Conservation (phyloP, 768 basidiomycete genomes). For the Tulasnella sp. region DNA sequence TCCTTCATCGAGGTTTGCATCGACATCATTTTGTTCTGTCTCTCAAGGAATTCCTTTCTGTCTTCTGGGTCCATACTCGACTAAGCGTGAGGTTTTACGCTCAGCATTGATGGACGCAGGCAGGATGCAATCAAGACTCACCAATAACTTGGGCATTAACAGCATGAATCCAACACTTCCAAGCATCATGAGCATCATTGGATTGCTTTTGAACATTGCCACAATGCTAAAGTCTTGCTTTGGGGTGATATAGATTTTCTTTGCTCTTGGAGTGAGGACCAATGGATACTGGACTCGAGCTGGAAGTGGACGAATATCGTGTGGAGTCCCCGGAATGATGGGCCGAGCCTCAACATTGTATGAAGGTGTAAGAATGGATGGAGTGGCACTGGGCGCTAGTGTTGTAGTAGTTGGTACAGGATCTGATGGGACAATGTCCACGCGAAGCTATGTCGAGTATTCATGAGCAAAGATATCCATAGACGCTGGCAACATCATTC, state of each 20-base stretch:
- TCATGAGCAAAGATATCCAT: background rate
- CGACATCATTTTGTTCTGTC: slow-evolving; percentile 4
- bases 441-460: background rate
- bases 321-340: slow-evolving; percentile 6
- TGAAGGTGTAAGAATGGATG: no score
- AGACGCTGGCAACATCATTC: background rate
- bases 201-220: slow-evolving; percentile 10
- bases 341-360: no score
- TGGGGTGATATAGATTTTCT: slow-evolving; percentile 5
- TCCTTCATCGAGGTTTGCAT: background rate
- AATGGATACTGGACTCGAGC: slow-evolving; percentile 6
- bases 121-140: background rate
- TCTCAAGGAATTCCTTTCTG: background rate
- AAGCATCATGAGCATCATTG: slow-evolving; percentile 10
- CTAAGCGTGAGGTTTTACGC: background rate
- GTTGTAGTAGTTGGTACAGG: slow-evolving; percentile 1
- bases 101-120: background rate
- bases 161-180: slow-evolving; percentile 4
- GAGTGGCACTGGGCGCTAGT: background rate
- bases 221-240: slow-evolving; percentile 10
- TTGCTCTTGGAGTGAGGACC: background rate
- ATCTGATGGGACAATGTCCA: background rate
- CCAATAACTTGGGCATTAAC: slow-evolving; percentile 10
- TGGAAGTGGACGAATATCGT: background rate
- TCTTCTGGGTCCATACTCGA: slow-evolving; percentile 13